Evolutionary conservation across 495 filamentous ascomycete genomes (phyloP).

Genomic region (Podospora bellae-mahoneyi): DNA sequence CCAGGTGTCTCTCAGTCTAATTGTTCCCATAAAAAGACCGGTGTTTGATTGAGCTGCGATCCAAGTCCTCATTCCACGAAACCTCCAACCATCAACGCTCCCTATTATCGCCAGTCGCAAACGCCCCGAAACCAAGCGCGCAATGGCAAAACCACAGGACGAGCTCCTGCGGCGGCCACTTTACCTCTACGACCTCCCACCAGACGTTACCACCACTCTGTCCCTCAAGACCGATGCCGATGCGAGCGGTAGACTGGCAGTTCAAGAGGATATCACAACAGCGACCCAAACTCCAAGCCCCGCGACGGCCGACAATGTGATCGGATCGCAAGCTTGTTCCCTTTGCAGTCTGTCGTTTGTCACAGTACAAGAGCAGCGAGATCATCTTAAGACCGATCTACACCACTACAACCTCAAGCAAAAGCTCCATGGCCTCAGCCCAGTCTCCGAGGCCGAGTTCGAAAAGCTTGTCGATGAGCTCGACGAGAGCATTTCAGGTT

Average conservation of each 20-base stretch:
- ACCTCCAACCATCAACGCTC: not conserved
- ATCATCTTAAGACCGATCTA: slow-evolving; percentile 85
- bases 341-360: slow-evolving; percentile 70
- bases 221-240: slow-evolving; percentile 52
- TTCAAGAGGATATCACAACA: slow-evolving; percentile 25
- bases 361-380: slow-evolving; percentile 75
- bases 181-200: slow-evolving; percentile 80
- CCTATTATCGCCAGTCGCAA: not conserved
- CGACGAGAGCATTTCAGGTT: slow-evolving; percentile 90
- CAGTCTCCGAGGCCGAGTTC: slow-evolving; percentile 76
- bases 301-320: slow-evolving; percentile 34
- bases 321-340: slow-evolving; percentile 71
- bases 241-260: slow-evolving; percentile 27
- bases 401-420: slow-evolving; percentile 94
- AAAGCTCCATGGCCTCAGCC: slow-evolving; percentile 64
- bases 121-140: not conserved
- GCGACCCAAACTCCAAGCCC: slow-evolving; percentile 31
- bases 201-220: slow-evolving; percentile 69
- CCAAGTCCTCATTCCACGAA: not conserved
- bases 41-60: not conserved
- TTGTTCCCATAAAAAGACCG: too few relatives aligned
- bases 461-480: slow-evolving; percentile 77
- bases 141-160: slow-evolving; percentile 36
- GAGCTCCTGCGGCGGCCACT: slow-evolving; percentile 42
- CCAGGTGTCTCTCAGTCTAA: too few relatives aligned